A percentile compares a stretch with the other conserved stretches of the same genome.
These are phyloP conservation scores for Xylaria multiplex DNA, from an alignment of 2,329 filamentous ascomycete species.

Conservation along the genomic window DNA sequence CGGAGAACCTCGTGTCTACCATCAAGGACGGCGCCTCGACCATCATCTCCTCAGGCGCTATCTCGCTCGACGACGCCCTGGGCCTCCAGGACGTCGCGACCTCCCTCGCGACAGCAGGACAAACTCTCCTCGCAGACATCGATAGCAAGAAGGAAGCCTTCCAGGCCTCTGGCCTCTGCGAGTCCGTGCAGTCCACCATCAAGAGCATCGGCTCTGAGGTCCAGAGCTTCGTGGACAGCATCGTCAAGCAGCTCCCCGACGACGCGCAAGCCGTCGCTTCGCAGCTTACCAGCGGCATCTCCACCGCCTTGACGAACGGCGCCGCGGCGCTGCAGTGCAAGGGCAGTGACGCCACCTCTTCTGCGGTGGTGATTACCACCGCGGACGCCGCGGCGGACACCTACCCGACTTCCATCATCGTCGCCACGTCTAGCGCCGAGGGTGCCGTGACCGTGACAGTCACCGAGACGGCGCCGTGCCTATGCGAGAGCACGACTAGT, in stretches of 20 bases:
- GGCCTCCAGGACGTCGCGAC: constrained; percentile 34
- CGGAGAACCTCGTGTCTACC: constrained; percentile 39
- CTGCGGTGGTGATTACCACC: neutral
- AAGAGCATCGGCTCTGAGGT: constrained; percentile 33
- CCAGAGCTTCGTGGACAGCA: constrained; percentile 36
- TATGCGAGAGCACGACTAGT: constrained; percentile 13
- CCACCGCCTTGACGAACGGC: constrained; percentile 33
- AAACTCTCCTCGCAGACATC: constrained; percentile 38
- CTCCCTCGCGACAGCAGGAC: constrained; percentile 25
- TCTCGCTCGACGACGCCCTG: constrained; percentile 36
- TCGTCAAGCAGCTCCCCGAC: constrained; percentile 39
- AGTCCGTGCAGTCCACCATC: constrained; percentile 28
- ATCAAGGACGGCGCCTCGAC: constrained; percentile 39
- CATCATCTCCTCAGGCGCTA: constrained; percentile 26
- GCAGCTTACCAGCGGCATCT: constrained; percentile 29
- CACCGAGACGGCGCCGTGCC: constrained; percentile 38
- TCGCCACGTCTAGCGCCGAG: neutral
- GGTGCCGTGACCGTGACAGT: constrained; percentile 21
- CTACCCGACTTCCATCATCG: constrained; percentile 16
- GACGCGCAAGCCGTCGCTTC: constrained; percentile 32
- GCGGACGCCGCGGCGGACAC: neutral
- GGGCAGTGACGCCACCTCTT: neutral
- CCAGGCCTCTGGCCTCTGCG: constrained; percentile 39
- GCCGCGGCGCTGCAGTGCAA: constrained; percentile 40
- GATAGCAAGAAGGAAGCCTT: constrained; percentile 40